A percentile compares a stretch with the other conserved stretches of the same genome.
Conservation (phyloP, 805 yeast genomes). For the Hanseniaspora meyeri region DNA sequence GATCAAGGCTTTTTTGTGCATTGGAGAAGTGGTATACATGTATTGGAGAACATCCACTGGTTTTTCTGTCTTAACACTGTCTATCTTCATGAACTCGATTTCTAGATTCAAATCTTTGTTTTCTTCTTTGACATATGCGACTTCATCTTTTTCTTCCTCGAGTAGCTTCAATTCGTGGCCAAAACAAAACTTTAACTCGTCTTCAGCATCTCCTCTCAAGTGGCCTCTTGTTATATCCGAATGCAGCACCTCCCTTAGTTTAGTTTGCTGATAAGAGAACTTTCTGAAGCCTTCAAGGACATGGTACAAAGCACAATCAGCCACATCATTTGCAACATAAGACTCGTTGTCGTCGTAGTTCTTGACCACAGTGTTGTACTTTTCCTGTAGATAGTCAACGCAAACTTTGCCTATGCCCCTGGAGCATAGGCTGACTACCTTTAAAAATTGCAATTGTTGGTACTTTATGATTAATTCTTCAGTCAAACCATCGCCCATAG, state of each 20-base stretch:
- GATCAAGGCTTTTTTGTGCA: constrained; percentile 40
- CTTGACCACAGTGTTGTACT: constrained; percentile 34
- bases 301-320: constrained; percentile 49
- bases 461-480: constrained; percentile 30
- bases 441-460: constrained; percentile 34
- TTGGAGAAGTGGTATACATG: constrained; percentile 29
- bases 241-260: constrained; percentile 27
- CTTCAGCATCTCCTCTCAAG: constrained; percentile 25
- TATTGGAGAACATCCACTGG: constrained; percentile 22
- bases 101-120: not conserved
- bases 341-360: constrained; percentile 27
- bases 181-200: constrained; percentile 27
- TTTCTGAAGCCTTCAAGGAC: constrained; percentile 43
- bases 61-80: not conserved
- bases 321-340: constrained; percentile 48
- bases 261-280: constrained; percentile 31
- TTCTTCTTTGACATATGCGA: not conserved
- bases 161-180: constrained; percentile 26
- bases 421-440: constrained; percentile 41
- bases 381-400: constrained; percentile 29
- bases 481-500: constrained; percentile 38
- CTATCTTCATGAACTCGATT: not conserved
- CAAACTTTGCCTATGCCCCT: constrained; percentile 48
- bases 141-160: not conserved
- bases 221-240: constrained; percentile 33